Base-by-base conservation (phyloP, 2,329 filamentous ascomycete species). In the Aspergillus sp. region DNA sequence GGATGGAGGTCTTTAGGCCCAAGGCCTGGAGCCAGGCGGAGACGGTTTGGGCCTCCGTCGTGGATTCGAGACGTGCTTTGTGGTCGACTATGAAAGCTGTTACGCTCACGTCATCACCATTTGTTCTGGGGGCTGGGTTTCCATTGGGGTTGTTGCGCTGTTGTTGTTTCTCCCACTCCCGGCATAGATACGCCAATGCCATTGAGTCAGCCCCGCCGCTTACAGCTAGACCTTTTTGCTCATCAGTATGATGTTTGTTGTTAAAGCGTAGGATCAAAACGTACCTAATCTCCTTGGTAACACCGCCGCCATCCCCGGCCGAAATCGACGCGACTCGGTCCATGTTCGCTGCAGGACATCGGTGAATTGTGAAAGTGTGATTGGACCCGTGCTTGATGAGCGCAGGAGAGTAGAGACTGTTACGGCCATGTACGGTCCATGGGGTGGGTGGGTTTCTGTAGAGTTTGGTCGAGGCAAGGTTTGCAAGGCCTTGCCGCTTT, bases 161-260 rank as follows among this genome's bases (percentile, higher is more conserved):
- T 22, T 48, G 22, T 6, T 68, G 62, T 34, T 59, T 84, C 69
- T 76, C 71, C 62, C 78, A 65, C 50, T 80, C 76, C 53, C 82
- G 83, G 73, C 91, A 91, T 41, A 98, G 84, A 63, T 83, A 88
- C 59, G 93, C 92, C 63, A 99, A 82, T 30, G 94, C 94, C 93
- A 98, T 99, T n/a, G 94, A 98, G 77, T 99, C 95, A 45, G 95
- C 91, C 7, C 95, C 95, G 25, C 95, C 95, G 72, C 93, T 97
- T 64, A 98, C 82, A 17, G 93, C 95, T 62, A 98, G 80, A 57
- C 85, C 89, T 91, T 64, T 59, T 3, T 30, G 22, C 9, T 25
- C 25, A 62, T 8, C 15, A 6, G n/a, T 13, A 19, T 46, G 28
- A 15, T 17, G 19, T 19, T 19, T 19, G 19, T 19, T 19, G 19